Conservation (phyloP, 768 basidiomycete species). For the Boletus insuetus region DNA sequence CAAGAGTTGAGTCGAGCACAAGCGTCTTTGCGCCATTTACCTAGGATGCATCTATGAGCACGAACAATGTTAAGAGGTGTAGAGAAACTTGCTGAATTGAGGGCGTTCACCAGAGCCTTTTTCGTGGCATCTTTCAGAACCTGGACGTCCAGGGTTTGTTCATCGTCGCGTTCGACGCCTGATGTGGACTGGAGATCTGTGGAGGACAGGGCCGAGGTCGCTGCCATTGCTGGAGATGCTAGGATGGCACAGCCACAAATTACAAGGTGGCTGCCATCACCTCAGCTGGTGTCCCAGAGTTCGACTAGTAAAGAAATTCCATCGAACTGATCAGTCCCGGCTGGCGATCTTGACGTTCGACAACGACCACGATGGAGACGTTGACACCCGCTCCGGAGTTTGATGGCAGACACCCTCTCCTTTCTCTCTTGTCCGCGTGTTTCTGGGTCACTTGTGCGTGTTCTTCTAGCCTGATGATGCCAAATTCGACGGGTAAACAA, state of each 20-base stretch:
- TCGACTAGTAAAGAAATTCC: conserved; percentile 4
- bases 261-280: conserved; percentile 9
- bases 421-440: conserved; percentile 74
- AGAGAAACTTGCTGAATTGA: conserved; percentile 64
- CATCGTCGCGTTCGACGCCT: conserved; percentile 33
- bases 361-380: conserved; percentile 27
- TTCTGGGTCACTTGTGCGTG: conserved; percentile 82
- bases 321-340: not conserved
- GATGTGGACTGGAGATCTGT: conserved; percentile 36
- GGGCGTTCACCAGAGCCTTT: conserved; percentile 76
- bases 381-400: conserved; percentile 15
- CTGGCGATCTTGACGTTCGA: conserved; percentile 1
- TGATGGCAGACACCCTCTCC: conserved; percentile 61
- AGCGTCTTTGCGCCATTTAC: conserved; percentile 95
- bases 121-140: conserved; percentile 75
- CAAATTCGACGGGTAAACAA: not conserved
- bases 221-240: conserved; percentile 23
- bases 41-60: conserved; percentile 37
- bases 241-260: conserved; percentile 30
- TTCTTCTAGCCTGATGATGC: not conserved
- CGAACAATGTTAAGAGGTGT: not conserved
- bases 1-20: conserved; percentile 83
- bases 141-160: conserved; percentile 53
- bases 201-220: conserved; percentile 29
- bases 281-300: not conserved